Percentiles rank a stretch among this genome's conserved stretches.
phyloP scores from a whole-genome alignment of 371 early-diverging fungal species.

The Rhizopus arrhizus region DNA sequence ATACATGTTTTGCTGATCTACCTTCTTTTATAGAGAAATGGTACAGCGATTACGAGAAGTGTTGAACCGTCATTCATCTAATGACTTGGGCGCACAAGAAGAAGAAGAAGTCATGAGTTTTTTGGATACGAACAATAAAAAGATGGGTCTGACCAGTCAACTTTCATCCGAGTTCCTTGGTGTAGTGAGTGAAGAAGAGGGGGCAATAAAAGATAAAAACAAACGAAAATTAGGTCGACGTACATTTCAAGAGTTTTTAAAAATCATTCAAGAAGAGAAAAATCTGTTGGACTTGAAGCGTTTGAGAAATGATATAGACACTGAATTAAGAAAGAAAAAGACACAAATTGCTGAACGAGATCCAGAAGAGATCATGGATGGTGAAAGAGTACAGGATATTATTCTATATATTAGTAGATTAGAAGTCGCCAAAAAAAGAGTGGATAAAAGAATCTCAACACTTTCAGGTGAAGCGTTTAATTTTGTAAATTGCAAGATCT shows the following conservation, averaged over 20 bases:
- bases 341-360: constrained; percentile 61
- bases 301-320: constrained; percentile 71
- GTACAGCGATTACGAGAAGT: constrained; percentile 73
- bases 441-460: constrained; percentile 72
- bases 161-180: constrained; percentile 34
- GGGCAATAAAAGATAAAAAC: constrained; percentile 1
- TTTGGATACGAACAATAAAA: constrained; percentile 2
- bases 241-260: constrained; percentile 77
- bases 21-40: constrained; percentile 53
- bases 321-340: constrained; percentile 75
- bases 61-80: constrained; percentile 63
- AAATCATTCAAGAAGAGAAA: constrained; percentile 71
- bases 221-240: constrained; percentile 39
- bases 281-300: constrained; percentile 66
- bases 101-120: constrained; percentile 25
- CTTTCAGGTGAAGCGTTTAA: constrained; percentile 60
- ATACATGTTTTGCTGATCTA: background rate
- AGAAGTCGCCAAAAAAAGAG: constrained; percentile 68
- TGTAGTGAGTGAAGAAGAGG: background rate
- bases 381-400: constrained; percentile 78
- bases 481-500: constrained; percentile 32
- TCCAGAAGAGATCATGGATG: constrained; percentile 77
- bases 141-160: constrained; percentile 23
- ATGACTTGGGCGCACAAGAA: constrained; percentile 37
- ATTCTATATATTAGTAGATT: constrained; percentile 74